phyloP scores from a whole-genome alignment of 2,329 filamentous ascomycete species.

The Colletotrichum orbiculare region DNA sequence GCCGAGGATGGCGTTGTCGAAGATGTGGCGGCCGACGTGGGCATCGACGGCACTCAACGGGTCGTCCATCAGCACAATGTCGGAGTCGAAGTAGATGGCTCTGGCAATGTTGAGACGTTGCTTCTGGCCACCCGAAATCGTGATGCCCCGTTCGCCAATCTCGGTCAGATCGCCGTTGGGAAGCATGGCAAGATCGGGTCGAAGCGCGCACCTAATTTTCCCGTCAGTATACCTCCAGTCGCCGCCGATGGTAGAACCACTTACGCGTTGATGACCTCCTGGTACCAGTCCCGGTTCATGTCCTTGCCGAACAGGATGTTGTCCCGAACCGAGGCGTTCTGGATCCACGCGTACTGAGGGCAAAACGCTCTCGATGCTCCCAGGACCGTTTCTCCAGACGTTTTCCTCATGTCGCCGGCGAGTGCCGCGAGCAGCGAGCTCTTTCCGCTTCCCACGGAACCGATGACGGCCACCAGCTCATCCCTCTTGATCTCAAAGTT shows the following conservation, averaged over 20 bases:
- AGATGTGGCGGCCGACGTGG: constrained; percentile 80
- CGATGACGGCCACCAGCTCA: constrained; percentile 87
- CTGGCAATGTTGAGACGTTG: constrained; percentile 94
- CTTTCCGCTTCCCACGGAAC: constrained; percentile 90
- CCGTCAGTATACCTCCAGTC: constrained; percentile 18
- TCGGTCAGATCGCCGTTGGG: constrained; percentile 89
- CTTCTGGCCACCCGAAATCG: constrained; percentile 94
- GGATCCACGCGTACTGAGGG: constrained; percentile 97
- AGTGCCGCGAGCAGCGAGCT: constrained; percentile 88
- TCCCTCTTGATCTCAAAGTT: constrained; percentile 76
- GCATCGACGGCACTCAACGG: constrained; percentile 76
- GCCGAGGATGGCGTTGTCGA: constrained; percentile 93
- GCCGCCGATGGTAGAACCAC: constrained; percentile 41
- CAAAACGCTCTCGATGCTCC: constrained; percentile 90
- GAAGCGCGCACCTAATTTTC: constrained; percentile 75
- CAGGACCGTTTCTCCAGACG: constrained; percentile 76
- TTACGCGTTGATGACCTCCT: constrained; percentile 81
- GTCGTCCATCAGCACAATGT: constrained; percentile 77
- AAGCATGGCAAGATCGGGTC: constrained; percentile 91
- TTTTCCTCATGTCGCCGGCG: constrained; percentile 93
- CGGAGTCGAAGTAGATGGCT: constrained; percentile 76
- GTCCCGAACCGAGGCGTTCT: constrained; percentile 86
- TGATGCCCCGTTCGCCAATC: constrained; percentile 95
- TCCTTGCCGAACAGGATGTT: constrained; percentile 93
- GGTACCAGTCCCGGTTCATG: constrained; percentile 81